phyloP scores from a whole-genome alignment of 805 yeast genomes.

The Kuraishia hungarica region DNA sequence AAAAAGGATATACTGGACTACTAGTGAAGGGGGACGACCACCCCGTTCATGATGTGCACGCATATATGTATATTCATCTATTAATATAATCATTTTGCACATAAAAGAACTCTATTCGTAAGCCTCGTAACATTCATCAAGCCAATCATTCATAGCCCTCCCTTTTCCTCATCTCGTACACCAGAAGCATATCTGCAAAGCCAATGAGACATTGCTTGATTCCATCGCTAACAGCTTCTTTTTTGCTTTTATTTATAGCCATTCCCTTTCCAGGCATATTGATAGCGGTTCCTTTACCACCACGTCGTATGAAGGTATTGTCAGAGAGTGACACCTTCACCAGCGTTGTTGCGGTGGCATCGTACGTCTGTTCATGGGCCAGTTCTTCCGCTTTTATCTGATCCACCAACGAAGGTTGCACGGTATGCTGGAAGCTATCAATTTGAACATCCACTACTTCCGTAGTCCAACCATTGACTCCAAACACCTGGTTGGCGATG shows the following conservation, averaged over 20 bases:
- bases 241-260: constrained; percentile 31
- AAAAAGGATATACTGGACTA: constrained; percentile 50
- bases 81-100: not conserved
- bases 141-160: not conserved
- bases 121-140: too few relatives aligned
- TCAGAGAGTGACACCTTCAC: constrained; percentile 32
- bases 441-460: constrained; percentile 17
- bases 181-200: constrained; percentile 20
- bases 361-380: constrained; percentile 13
- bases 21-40: constrained; percentile 17
- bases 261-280: constrained; percentile 24
- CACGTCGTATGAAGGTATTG: constrained; percentile 28
- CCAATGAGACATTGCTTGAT: constrained; percentile 32
- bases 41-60: too few relatives aligned
- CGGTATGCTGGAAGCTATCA: constrained; percentile 6
- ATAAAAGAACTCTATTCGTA: too few relatives aligned
- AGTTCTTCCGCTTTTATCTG: not conserved
- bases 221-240: constrained; percentile 40
- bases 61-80: not conserved
- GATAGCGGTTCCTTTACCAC: constrained; percentile 30
- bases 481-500: constrained; percentile 40
- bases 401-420: not conserved
- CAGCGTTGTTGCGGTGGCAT: constrained; percentile 16
- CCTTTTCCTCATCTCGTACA: constrained; percentile 16
- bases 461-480: constrained; percentile 43